Evolutionary conservation across 352 stramenopile genomes (phyloP).

Genomic region (Phytophthora kernoviae): DNA sequence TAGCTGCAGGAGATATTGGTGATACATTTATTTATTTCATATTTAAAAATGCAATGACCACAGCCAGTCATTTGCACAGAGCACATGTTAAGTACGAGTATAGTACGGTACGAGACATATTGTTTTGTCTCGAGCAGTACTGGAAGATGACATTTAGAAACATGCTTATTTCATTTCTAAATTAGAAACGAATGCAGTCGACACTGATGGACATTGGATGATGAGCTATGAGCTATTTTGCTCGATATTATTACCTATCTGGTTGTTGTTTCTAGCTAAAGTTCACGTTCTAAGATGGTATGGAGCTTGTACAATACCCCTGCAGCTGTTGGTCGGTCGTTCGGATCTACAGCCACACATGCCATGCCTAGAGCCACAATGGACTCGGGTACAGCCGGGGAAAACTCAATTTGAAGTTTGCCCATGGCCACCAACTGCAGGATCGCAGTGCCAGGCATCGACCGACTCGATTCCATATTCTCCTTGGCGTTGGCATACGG

Average conservation of each 20-base stretch:
- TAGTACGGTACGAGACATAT: too few species aligned
- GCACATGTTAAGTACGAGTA: too few species aligned
- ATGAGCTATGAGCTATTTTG: background rate
- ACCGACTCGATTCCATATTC: conserved; percentile 18
- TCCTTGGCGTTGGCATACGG: conserved; percentile 40
- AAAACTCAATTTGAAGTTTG: conserved; percentile 46
- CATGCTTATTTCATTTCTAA: background rate
- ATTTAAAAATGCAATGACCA: too few species aligned
- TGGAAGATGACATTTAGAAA: too few species aligned
- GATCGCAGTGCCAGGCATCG: conserved; percentile 41
- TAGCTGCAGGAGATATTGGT: conserved; percentile 9
- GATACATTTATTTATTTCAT: too few species aligned
- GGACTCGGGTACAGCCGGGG: conserved; percentile 15
- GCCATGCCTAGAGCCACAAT: conserved; percentile 35
- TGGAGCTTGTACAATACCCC: conserved; percentile 52
- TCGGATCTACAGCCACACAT: conserved; percentile 46
- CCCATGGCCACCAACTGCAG: conserved; percentile 55
- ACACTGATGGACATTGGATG: too few species aligned
- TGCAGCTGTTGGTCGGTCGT: conserved; percentile 37
- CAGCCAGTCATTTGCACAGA: too few species aligned
- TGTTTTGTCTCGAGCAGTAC: too few species aligned
- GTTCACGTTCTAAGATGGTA: conserved; percentile 27
- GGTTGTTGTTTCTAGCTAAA: conserved; percentile 15
- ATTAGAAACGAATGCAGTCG: background rate
- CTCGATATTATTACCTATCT: conserved; percentile 22